Percentiles rank a stretch among this genome's conserved stretches.
These are phyloP conservation scores for Ramularia endophylla DNA, from an alignment of 2,329 filamentous ascomycete species.

Conservation along the genomic window DNA sequence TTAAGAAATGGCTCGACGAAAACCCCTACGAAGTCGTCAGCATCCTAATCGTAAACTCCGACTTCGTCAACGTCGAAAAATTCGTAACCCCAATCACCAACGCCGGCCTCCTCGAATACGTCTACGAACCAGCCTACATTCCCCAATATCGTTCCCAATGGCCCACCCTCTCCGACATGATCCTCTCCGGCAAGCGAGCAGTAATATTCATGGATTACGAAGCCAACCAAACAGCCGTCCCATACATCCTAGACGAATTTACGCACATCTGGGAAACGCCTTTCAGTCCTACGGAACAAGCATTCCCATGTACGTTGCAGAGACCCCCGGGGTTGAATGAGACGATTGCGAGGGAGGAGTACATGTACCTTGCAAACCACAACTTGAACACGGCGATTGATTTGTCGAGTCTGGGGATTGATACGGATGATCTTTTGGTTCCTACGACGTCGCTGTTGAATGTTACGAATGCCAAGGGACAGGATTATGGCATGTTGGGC, in stretches of 20 bases:
- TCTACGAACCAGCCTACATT: slow-evolving; percentile 65
- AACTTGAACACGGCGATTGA: slow-evolving; percentile 78
- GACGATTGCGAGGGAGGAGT: slow-evolving; percentile 47
- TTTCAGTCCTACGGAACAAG: slow-evolving; percentile 64
- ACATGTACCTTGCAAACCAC: slow-evolving; percentile 82
- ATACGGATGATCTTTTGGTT: slow-evolving; percentile 51
- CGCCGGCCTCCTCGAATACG: slow-evolving; percentile 65
- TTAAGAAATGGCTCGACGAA: slow-evolving; percentile 64
- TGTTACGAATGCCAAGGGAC: slow-evolving; percentile 59
- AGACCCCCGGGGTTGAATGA: slow-evolving; percentile 63
- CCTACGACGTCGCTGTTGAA: slow-evolving; percentile 66
- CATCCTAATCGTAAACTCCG: slow-evolving; percentile 77
- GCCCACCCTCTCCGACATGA: slow-evolving; percentile 76
- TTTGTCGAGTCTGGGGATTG: slow-evolving; percentile 47
- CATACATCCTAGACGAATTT: slow-evolving; percentile 85
- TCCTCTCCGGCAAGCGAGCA: slow-evolving; percentile 59
- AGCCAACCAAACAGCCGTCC: slow-evolving; percentile 69
- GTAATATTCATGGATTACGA: slow-evolving; percentile 82
- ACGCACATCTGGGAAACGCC: slow-evolving; percentile 86
- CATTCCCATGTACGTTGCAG: slow-evolving; percentile 73
- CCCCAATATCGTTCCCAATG: slow-evolving; percentile 71
- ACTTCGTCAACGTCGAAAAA: slow-evolving; percentile 59
- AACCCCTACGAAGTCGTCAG: slow-evolving; percentile 87
- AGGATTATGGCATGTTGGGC: slow-evolving; percentile 62
- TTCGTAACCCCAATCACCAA: slow-evolving; percentile 65